Evolutionary conservation across 2,329 filamentous ascomycete species (phyloP), one percentile per base, ranked within the genome.

Genomic region (Monosporascus ibericus): DNA sequence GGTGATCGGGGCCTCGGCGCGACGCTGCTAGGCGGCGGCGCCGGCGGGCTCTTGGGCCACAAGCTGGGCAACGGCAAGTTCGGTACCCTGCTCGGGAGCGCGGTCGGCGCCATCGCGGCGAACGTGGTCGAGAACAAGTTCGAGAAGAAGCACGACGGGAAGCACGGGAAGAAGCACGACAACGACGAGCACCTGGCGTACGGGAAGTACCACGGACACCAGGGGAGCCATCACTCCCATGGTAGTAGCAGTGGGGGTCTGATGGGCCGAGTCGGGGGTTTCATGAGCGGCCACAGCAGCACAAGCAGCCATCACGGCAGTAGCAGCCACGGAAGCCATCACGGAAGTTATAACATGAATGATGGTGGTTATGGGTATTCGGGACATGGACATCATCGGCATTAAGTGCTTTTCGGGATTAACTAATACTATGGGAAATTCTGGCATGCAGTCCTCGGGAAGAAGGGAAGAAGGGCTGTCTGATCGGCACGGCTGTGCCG

Each of bases 1-100:
- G 79, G 76, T 57, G 81, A 84, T 51, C 72, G 76, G 44, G 80
- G 81, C 8, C 70, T 84, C 14, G 73, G 80, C 14, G 75, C 80
- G 1, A 78, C 79, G 2, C 61, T 83, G 4, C 52, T 80, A 1
- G 80, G 80, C 15, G 75, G 77, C 22, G 77, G 74, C 3, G 75
- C 73, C 1, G 81, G 81, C 38, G 80, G 75, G 0, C 76, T 78
- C 52, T 52, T 80, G 0, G 80, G 75, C 0, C 75, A 82, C 61
- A 76, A 83, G 64, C 63, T 79, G 11, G 79, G 80, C 20, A 77
- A 78, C 50, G 78, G 79, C 6, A 68, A 75, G 47, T 61, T 84
- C 37, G 77, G 77, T 24, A 78, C 80, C 2, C 59, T 82, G 6
- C 71, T 76, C 1, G 80, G 80, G 0, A 68, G 74, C 7, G 72